Percentiles rank a stretch among this genome's conserved stretches.
phyloP scores from a whole-genome alignment of 257 asterid genomes.

The Nicotiana sylvestris region DNA sequence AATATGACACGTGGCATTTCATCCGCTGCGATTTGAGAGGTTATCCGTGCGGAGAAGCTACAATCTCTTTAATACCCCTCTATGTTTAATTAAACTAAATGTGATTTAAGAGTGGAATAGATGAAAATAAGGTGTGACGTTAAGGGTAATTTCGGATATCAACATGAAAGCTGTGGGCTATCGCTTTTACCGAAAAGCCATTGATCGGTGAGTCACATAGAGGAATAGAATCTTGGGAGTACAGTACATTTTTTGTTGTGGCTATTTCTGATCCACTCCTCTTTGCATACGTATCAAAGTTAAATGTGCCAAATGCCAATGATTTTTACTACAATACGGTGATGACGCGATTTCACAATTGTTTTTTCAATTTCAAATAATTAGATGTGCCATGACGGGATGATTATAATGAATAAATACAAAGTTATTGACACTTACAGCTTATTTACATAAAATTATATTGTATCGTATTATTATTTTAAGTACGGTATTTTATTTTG shows the following conservation, averaged over 20 bases:
- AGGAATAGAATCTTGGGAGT: not conserved
- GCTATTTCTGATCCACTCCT: not conserved
- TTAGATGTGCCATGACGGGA: not conserved
- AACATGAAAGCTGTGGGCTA: not conserved
- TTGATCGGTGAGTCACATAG: not conserved
- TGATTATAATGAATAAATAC: not conserved
- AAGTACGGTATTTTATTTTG: too few species aligned
- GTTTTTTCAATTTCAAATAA: not conserved
- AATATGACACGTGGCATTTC: conserved; percentile 35
- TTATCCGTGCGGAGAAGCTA: not conserved
- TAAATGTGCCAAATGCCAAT: too few species aligned
- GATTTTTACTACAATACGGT: too few species aligned
- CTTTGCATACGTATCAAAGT: not conserved
- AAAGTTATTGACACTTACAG: not conserved
- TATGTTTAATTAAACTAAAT: not conserved
- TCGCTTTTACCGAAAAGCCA: conserved; percentile 6
- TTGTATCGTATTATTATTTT: too few species aligned
- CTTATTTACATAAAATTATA: too few species aligned
- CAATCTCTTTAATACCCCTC: not conserved
- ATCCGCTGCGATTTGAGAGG: not conserved
- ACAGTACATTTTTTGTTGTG: not conserved
- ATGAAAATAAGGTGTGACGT: not conserved
- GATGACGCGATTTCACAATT: too few species aligned
- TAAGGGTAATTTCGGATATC: not conserved
- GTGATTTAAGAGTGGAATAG: not conserved